Percentiles rank a stretch among this genome's conserved stretches.
Conservation (phyloP, 192 early-diverging fungal genomes). For the Mortierella claussenii region DNA sequence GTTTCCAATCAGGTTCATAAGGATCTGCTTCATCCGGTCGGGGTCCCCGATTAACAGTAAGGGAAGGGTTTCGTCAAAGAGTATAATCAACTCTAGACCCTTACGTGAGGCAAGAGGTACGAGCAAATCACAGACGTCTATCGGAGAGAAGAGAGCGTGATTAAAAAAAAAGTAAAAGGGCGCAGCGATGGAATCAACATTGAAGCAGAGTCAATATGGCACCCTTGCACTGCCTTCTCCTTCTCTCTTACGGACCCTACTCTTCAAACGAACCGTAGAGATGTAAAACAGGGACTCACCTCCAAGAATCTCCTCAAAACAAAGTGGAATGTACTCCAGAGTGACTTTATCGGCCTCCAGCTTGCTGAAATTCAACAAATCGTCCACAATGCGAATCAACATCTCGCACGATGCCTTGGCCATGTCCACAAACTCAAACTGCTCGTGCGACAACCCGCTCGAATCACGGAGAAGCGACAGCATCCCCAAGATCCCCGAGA, state of each 20-base stretch:
- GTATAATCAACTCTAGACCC: constrained; percentile 64
- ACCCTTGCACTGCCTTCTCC: too few species aligned
- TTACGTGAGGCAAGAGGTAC: constrained; percentile 72
- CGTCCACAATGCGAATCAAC: constrained; percentile 61
- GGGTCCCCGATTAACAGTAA: constrained; percentile 72
- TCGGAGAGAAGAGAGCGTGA: not conserved
- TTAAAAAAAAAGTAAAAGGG: not conserved
- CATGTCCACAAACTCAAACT: constrained; percentile 61
- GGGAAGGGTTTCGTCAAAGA: constrained; percentile 66
- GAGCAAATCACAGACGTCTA: constrained; percentile 65
- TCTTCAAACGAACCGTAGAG: too few species aligned
- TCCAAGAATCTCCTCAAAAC: constrained; percentile 57
- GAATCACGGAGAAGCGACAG: constrained; percentile 57
- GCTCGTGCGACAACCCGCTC: constrained; percentile 52
- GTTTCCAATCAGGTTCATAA: constrained; percentile 82
- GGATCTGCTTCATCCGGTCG: constrained; percentile 72
- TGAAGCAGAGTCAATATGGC: too few species aligned
- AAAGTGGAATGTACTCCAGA: constrained; percentile 51
- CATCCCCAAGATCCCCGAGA: constrained; percentile 63
- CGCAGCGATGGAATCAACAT: too few species aligned
- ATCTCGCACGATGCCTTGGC: constrained; percentile 62
- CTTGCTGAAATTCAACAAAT: constrained; percentile 60
- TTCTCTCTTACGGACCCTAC: too few species aligned
- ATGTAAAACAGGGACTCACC: too few species aligned
- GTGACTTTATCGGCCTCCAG: constrained; percentile 61